These are phyloP conservation scores for Gracilaria gracilis DNA, from an alignment of 23 red algal species.

Conservation along the genomic window DNA sequence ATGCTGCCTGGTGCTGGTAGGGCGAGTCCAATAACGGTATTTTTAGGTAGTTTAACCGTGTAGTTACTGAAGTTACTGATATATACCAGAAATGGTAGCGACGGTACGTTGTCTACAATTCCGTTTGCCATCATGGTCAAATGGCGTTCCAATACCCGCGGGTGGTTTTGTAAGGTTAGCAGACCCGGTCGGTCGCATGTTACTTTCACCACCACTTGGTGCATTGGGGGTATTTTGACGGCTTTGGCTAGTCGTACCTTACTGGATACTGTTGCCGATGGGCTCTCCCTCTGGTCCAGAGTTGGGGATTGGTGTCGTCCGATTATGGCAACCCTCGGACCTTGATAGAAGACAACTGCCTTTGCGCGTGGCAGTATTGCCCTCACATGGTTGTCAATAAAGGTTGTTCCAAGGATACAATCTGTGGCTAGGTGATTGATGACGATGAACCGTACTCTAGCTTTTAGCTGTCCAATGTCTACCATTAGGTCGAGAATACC, in stretches of 20 bases:
- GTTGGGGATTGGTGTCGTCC: too few relatives aligned
- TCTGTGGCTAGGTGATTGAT: constrained; percentile 1
- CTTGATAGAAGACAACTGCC: not conserved
- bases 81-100: not conserved
- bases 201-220: not conserved
- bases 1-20: not conserved
- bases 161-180: not conserved
- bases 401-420: constrained; percentile 11
- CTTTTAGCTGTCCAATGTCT: not conserved
- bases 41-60: not conserved
- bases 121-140: not conserved
- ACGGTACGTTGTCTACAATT: not conserved
- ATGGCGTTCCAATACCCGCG: not conserved
- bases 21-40: not conserved
- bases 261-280: not conserved
- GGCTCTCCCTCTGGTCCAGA: not conserved
- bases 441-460: not conserved
- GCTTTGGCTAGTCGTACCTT: not conserved
- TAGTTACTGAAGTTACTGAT: not conserved
- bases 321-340: not conserved
- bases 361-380: not conserved
- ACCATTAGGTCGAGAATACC: not conserved
- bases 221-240: not conserved
- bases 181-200: not conserved
- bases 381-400: constrained; percentile 19